phyloP scores from a whole-genome alignment of 176 grass and related monocot genomes.

The Coix lacrymajobi region DNA sequence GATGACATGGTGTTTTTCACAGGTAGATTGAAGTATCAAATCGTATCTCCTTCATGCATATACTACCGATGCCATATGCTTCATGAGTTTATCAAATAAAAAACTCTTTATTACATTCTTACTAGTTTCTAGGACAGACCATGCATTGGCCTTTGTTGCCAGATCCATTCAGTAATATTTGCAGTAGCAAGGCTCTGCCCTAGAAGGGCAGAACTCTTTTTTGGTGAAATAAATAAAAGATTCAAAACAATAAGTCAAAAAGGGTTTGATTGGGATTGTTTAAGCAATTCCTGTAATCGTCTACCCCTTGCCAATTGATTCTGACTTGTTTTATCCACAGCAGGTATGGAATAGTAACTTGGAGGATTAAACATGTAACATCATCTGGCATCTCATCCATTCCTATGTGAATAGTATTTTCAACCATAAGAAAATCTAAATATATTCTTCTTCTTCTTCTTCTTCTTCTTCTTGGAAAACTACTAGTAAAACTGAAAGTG shows the following conservation, averaged over 20 bases:
- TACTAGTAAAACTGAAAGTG: not conserved
- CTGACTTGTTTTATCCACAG: not conserved
- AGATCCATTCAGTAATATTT: not conserved
- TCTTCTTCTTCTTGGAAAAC: not conserved
- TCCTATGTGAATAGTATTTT: slow-evolving; percentile 2
- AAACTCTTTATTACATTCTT: not conserved
- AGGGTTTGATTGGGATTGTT: not conserved
- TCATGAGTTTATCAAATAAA: not conserved
- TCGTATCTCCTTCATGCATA: slow-evolving; percentile 3
- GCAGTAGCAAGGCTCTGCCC: not conserved
- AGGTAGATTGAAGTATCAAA: not conserved
- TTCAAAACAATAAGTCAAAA: not conserved
- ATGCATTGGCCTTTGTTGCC: not conserved
- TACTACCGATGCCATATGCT: not conserved
- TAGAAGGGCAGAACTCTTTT: not conserved
- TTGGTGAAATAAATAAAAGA: not conserved
- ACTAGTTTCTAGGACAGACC: not conserved
- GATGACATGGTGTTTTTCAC: not conserved
- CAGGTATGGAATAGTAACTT: not conserved
- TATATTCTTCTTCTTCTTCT: not conserved
- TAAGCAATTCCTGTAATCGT: not conserved
- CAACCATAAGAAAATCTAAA: not conserved
- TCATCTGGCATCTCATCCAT: not conserved
- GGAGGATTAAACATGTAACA: not conserved
- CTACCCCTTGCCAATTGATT: not conserved